phyloP scores from a whole-genome alignment of 1,139 yeast species.

The Candida sp. region DNA sequence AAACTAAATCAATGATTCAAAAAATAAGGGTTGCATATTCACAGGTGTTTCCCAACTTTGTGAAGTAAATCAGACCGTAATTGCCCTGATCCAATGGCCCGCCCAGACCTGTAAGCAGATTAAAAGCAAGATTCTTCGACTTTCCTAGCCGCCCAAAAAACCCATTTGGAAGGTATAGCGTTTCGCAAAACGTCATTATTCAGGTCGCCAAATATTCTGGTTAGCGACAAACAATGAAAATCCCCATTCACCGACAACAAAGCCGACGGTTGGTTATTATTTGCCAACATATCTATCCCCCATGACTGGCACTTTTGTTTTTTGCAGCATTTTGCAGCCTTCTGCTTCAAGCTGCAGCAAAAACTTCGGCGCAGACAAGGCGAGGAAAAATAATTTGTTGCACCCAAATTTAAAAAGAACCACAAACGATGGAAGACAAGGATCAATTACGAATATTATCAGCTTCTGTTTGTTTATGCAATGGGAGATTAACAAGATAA shows the following conservation, averaged over 20 bases:
- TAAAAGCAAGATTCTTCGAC: not conserved
- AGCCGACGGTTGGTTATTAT: too few relatives aligned
- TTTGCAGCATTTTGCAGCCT: conserved; percentile 3
- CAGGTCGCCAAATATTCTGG: too few relatives aligned
- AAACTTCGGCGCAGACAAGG: not conserved
- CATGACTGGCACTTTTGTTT: not conserved
- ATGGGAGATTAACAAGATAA: not conserved
- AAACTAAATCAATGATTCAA: not conserved
- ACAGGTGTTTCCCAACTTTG: not conserved
- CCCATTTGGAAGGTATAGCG: not conserved
- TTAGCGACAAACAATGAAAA: too few relatives aligned
- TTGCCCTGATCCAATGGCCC: not conserved
- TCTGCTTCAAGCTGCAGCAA: not conserved
- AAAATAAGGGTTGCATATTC: not conserved
- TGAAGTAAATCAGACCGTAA: not conserved
- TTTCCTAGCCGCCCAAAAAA: not conserved
- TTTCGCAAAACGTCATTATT: too few relatives aligned
- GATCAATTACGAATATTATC: not conserved
- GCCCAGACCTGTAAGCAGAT: not conserved
- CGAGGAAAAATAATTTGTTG: too few relatives aligned
- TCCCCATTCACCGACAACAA: too few relatives aligned
- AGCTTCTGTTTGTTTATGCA: not conserved
- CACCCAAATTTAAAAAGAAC: too few relatives aligned
- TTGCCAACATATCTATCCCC: too few relatives aligned
- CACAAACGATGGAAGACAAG: not conserved